These are phyloP conservation scores for Microdochium nivale DNA, from an alignment of 2,329 filamentous ascomycete species.

Conservation along the genomic window DNA sequence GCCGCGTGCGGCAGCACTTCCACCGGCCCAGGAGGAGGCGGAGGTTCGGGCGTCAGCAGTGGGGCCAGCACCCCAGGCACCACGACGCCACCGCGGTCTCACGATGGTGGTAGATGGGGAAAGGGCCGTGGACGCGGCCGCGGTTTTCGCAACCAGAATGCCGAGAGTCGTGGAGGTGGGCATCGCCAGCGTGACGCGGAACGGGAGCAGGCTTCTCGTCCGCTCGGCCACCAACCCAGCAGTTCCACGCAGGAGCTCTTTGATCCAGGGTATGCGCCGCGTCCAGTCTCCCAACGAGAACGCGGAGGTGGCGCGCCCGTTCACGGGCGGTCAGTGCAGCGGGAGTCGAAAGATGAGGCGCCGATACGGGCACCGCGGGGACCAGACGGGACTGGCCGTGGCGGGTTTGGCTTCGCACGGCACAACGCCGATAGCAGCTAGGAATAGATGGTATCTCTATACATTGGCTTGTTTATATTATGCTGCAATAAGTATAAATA, in stretches of 20 bases:
- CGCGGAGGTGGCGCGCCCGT: constrained; percentile 23
- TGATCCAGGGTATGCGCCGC: constrained; percentile 65
- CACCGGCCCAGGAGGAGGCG: background rate
- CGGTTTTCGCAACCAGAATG: background rate
- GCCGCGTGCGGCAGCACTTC: background rate
- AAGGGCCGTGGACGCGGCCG: constrained; percentile 23
- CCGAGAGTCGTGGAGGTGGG: constrained; percentile 19
- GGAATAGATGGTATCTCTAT: constrained; percentile 2
- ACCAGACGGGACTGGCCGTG: constrained; percentile 67
- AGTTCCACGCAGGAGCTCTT: constrained; percentile 54
- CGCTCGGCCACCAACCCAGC: constrained; percentile 22
- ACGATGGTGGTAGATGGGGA: constrained; percentile 33
- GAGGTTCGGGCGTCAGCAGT: constrained; percentile 21
- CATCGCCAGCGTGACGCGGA: constrained; percentile 12
- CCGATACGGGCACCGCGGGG: constrained; percentile 68
- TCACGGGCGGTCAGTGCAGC: constrained; percentile 36
- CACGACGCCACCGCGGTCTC: constrained; percentile 49
- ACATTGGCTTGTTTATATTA: constrained; percentile 15
- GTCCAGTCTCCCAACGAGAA: constrained; percentile 42
- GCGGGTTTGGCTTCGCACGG: constrained; percentile 63
- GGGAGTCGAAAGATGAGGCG: constrained; percentile 46
- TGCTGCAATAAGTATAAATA: constrained; percentile 1
- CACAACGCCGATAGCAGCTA: background rate
- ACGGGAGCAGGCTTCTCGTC: constrained; percentile 17
- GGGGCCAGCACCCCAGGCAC: constrained; percentile 54